Evolutionary conservation across 1,139 yeast genomes (phyloP).

Genomic region (Kodamaea suecica): DNA sequence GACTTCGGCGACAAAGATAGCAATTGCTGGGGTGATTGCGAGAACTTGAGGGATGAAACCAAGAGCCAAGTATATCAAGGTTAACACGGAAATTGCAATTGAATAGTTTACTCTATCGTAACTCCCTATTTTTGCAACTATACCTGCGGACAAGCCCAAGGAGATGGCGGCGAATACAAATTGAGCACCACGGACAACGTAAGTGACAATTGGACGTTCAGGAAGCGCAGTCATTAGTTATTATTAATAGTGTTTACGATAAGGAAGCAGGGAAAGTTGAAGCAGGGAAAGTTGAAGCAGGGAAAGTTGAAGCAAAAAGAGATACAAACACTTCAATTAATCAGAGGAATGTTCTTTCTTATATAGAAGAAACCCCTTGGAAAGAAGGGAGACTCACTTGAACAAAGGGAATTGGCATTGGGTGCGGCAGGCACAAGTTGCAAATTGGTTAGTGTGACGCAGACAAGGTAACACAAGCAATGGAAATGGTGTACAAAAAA

Average conservation of each 20-base stretch:
- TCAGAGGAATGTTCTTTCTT: no score
- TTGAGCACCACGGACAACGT: constrained; percentile 15
- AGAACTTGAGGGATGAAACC: constrained; percentile 17
- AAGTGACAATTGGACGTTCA: constrained; percentile 3
- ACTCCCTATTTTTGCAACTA: constrained; percentile 7
- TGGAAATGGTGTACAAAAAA: no score
- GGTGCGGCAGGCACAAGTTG: no score
- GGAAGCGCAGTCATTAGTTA: constrained; percentile 3
- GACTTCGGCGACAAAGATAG: constrained; percentile 20
- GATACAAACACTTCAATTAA: no score
- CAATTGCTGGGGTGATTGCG: constrained; percentile 15
- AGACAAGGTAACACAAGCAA: no score
- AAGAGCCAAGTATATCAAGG: constrained; percentile 19
- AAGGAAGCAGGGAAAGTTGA: no score
- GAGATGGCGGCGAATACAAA: constrained; percentile 21
- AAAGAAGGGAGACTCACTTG: no score
- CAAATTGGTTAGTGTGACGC: no score
- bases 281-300: background rate
- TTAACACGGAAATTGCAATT: constrained; percentile 16
- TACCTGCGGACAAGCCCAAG: constrained; percentile 27
- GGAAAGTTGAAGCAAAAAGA: background rate
- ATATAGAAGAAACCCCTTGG: no score
- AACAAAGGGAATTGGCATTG: no score
- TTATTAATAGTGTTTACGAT: no score
- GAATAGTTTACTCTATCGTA: constrained; percentile 21